Percentiles rank a stretch among this genome's conserved stretches.
Conservation (phyloP, 2,329 filamentous ascomycete species). For the Colletotrichum incanum region DNA sequence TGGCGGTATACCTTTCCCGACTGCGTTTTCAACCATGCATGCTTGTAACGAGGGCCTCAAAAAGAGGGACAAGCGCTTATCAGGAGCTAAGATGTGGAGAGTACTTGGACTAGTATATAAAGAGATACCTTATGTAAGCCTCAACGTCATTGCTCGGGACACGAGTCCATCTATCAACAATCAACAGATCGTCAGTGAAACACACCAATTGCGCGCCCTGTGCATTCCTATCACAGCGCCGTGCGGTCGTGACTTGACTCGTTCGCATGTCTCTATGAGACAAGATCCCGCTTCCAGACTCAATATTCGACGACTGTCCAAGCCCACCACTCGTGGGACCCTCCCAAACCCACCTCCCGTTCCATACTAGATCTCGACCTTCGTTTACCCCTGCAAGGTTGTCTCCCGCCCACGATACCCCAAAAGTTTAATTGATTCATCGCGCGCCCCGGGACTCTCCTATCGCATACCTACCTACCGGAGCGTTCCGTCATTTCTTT, state of each 20-base stretch:
- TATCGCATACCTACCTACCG: not conserved
- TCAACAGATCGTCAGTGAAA: constrained; percentile 35
- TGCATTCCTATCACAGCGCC: constrained; percentile 24
- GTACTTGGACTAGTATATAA: not conserved
- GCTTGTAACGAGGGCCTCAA: constrained; percentile 9
- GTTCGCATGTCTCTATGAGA: constrained; percentile 5
- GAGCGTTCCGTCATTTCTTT: constrained; percentile 2
- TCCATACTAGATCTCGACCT: not conserved
- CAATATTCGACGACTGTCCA: constrained; percentile 9
- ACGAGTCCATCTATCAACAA: constrained; percentile 18
- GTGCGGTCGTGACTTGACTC: constrained; percentile 17
- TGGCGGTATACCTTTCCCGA: not conserved
- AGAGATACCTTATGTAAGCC: constrained; percentile 7
- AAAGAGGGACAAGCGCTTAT: not conserved
- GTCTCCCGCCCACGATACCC: constrained; percentile 24
- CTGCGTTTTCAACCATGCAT: not conserved
- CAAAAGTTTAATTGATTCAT: constrained; percentile 39
- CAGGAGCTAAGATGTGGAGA: not conserved
- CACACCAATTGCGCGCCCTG: constrained; percentile 24
- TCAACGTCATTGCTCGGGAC: constrained; percentile 33
- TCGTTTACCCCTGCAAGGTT: constrained; percentile 33
- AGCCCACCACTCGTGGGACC: not conserved
- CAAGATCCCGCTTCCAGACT: not conserved
- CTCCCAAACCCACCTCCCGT: constrained; percentile 1
- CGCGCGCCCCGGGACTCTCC: constrained; percentile 1